Evolutionary conservation across 352 stramenopile species (phyloP), one percentile per base, ranked within the genome.

Genomic region (Phytophthora pini): DNA sequence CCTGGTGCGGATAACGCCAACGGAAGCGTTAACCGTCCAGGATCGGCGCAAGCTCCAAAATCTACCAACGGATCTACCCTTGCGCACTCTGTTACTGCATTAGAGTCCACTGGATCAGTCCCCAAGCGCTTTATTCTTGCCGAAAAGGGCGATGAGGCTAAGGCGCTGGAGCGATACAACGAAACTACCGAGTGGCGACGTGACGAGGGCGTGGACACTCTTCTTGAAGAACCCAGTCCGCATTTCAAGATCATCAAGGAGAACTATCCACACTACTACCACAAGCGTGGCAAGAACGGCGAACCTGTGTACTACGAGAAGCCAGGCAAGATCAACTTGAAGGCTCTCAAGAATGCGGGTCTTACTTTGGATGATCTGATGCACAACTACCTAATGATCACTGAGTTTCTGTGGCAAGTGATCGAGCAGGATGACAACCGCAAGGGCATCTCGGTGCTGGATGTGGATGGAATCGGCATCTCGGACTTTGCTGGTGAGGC

Each of bases 231-330:
- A 12, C 80, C 87, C 32, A 89, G 66, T 46, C 84, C 80, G 44
- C 70, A 90, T 49, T 96, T 95, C 52, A 77, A 87, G 51, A 84
- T 80, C 29, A 97, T 97, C 74, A 97, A 97, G 68, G 70, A 87
- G 22, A 95, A 97, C 71, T 97, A 97, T 72, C 89, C 90, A 43
- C 89, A 97, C 50, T 97, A 90, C 65, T 96, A 95, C 73, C 84
- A 95, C 79, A 95, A 95, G 64, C 82, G 84, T 36, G 87, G 87
- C 46, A 89, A 89, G 38, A 71, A 93, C 15, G 74, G 70, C 32
- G 87, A 95, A 62, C 87, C 88, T 9, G 87, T 95, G 63, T 96
- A 96, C 77, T 95, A 95, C 47, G 87, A 95, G 60, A 92, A 94
- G 52, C 84, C 84, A 1, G 86, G 88, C 48, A 91, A 91, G 52